Evolutionary conservation across 495 filamentous ascomycete genomes (phyloP).

Genomic region (Neurospora pannonica): DNA sequence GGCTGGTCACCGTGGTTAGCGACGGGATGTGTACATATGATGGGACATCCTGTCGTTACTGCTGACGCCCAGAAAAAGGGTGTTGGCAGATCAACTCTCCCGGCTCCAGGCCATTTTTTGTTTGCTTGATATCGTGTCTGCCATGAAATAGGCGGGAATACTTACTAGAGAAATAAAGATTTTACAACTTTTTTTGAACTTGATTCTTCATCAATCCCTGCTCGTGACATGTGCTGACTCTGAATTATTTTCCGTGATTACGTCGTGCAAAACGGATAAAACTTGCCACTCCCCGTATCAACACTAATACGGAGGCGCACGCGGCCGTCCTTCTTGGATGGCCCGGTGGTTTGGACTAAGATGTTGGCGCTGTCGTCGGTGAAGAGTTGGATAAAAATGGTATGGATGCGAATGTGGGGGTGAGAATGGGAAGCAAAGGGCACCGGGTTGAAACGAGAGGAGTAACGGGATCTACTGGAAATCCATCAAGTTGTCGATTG

Average conservation of each 20-base stretch:
- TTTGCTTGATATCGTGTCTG: constrained; percentile 1
- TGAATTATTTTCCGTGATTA: not conserved
- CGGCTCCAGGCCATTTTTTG: not conserved
- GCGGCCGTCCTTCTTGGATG: not conserved
- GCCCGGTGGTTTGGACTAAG: not conserved
- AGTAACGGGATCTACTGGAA: not conserved
- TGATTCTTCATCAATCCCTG: not conserved
- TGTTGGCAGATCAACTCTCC: not conserved
- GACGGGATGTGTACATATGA: not conserved
- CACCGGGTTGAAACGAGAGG: not conserved
- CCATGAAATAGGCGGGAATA: not conserved
- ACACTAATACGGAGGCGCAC: not conserved
- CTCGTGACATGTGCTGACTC: not conserved
- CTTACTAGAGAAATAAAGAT: not conserved
- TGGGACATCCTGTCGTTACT: not conserved
- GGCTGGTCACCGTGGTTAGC: not conserved
- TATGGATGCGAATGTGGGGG: not conserved
- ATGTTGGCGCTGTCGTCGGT: not conserved
- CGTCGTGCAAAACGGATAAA: not conserved
- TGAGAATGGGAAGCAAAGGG: not conserved
- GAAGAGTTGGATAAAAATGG: not conserved
- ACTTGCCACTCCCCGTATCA: not conserved
- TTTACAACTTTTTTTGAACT: not conserved
- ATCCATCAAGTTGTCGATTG: not conserved
- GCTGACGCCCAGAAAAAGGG: not conserved